Evolutionary conservation across 768 basidiomycete species (phyloP).

Genomic region (Leucogyrophana mollusca): DNA sequence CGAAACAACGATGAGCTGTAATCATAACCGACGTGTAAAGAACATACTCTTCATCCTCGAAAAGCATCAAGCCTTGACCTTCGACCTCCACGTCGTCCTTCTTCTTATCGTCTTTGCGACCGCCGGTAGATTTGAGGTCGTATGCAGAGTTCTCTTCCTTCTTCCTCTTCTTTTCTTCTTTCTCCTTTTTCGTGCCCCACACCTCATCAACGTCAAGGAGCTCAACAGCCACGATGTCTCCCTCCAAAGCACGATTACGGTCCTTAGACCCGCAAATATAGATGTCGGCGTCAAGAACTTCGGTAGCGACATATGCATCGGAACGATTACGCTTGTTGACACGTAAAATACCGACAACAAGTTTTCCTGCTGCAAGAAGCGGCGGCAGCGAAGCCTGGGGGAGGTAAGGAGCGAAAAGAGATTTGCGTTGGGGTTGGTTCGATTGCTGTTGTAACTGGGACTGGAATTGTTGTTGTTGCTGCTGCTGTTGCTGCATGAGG

Average conservation of each 20-base stretch:
- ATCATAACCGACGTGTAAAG: background rate
- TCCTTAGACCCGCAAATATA: slow-evolving; percentile 99
- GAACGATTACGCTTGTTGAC: slow-evolving; percentile 99
- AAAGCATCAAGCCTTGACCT: slow-evolving; percentile 94
- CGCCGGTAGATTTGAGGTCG: slow-evolving; percentile 71
- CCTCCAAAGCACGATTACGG: slow-evolving; percentile 96
- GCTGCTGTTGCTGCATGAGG: slow-evolving; percentile 89
- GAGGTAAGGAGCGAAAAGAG: slow-evolving; percentile 96
- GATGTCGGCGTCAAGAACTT: slow-evolving; percentile 97
- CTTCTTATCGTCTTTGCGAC: slow-evolving; percentile 97
- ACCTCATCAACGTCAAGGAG: slow-evolving; percentile 97
- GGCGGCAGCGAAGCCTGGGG: slow-evolving; percentile 97
- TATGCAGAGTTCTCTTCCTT: slow-evolving; percentile 99
- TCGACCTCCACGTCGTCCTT: slow-evolving; percentile 99
- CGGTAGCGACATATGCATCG: slow-evolving; percentile 97
- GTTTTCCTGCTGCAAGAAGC: slow-evolving; percentile 92
- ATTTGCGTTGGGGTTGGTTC: slow-evolving; percentile 93
- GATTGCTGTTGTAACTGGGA: slow-evolving; percentile 93
- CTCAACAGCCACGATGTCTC: slow-evolving; percentile 98
- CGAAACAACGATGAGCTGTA: slow-evolving; percentile 10
- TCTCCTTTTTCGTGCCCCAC: slow-evolving; percentile 99
- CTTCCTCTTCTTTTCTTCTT: slow-evolving; percentile 99
- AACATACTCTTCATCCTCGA: slow-evolving; percentile 93
- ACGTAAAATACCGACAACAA: slow-evolving; percentile 94
- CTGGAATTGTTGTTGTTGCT: slow-evolving; percentile 73